Conservation (phyloP, 345 rosid species). For the Gossypium stocksii region DNA sequence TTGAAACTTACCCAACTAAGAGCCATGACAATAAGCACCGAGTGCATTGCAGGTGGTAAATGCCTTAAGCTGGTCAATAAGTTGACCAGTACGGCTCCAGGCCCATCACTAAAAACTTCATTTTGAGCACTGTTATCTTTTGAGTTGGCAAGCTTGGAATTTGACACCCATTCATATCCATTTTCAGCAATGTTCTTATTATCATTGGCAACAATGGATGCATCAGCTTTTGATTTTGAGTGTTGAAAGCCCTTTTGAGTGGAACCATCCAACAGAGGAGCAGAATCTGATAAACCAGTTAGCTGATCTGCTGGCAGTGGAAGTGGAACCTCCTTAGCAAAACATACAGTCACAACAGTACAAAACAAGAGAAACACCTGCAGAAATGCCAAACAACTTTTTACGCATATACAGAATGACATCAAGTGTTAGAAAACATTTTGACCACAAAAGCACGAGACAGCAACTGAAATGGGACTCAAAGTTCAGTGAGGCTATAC, state of each 20-base stretch:
- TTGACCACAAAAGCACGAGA: background rate
- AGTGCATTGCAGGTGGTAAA: conserved; percentile 87
- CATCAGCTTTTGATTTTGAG: conserved; percentile 40
- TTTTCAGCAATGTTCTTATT: conserved; percentile 33
- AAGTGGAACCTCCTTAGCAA: conserved; percentile 83
- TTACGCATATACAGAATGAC: background rate
- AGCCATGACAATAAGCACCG: conserved; percentile 92
- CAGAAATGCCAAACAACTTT: conserved; percentile 18
- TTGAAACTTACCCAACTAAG: conserved; percentile 78
- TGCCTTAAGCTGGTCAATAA: conserved; percentile 92
- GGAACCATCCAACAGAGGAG: conserved; percentile 70
- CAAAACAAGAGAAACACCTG: conserved; percentile 87
- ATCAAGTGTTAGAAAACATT: background rate
- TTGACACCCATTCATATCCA: conserved; percentile 33
- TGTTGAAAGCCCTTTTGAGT: conserved; percentile 41
- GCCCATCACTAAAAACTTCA: conserved; percentile 62
- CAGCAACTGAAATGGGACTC: background rate
- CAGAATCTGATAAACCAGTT: conserved; percentile 54
- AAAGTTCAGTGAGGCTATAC: background rate
- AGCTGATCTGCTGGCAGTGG: conserved; percentile 33
- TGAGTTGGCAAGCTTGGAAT: conserved; percentile 33
- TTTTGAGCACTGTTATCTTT: conserved; percentile 35
- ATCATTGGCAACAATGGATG: conserved; percentile 21
- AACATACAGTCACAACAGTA: conserved; percentile 77
- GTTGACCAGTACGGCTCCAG: conserved; percentile 89